These are phyloP conservation scores for Paracoccidioides lutzii DNA, from an alignment of 2,329 filamentous ascomycete genomes.

Conservation along the genomic window DNA sequence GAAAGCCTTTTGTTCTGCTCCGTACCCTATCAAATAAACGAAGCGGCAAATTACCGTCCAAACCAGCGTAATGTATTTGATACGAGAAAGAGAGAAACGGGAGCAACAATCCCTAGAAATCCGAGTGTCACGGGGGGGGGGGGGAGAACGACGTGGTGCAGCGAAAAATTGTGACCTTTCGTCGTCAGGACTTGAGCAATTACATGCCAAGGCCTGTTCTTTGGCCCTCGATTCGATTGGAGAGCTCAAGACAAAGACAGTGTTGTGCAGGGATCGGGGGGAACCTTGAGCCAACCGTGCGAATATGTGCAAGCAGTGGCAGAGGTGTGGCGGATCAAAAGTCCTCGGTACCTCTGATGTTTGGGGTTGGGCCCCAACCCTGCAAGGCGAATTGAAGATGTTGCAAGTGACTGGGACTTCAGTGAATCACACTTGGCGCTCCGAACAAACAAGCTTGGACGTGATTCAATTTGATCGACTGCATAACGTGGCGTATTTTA, in stretches of 20 bases:
- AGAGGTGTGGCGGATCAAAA: background rate
- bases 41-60: background rate
- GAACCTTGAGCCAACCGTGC: conserved; percentile 13
- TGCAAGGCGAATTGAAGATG: background rate
- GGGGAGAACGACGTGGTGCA: background rate
- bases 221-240: conserved; percentile 11
- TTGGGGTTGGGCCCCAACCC: background rate
- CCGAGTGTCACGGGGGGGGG: background rate
- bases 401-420: background rate
- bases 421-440: background rate
- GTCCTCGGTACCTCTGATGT: background rate
- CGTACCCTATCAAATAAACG: background rate
- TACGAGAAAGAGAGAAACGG: background rate
- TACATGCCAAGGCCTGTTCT: conserved; percentile 16
- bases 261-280: conserved; percentile 13
- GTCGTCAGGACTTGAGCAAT: background rate
- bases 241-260: background rate
- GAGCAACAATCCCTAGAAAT: background rate
- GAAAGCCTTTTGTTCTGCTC: background rate
- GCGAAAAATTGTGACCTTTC: background rate
- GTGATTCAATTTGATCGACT: background rate
- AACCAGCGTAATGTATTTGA: background rate
- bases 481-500: background rate
- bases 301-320: conserved; percentile 3
- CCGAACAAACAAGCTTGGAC: background rate